Evolutionary conservation across 1,284 basidiomycete genomes (phyloP).

Genomic region (Sporisorium sorghi): DNA sequence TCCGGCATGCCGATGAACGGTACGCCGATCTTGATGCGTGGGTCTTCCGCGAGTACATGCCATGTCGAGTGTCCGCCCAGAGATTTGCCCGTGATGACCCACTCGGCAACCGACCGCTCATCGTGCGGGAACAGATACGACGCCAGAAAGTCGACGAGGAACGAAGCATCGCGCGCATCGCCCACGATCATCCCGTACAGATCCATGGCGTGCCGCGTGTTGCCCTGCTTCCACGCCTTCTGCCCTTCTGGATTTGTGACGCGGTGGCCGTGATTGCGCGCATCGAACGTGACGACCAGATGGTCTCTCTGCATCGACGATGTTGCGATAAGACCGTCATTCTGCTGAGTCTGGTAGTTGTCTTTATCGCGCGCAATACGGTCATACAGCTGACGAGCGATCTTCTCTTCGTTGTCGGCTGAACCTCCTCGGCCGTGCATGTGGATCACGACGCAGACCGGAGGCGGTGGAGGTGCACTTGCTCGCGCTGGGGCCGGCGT

Average conservation of each 20-base stretch:
- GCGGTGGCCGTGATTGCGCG: conserved; percentile 69
- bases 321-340: conserved; percentile 21
- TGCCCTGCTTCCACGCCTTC: conserved; percentile 68
- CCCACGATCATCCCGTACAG: conserved; percentile 72
- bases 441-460: conserved; percentile 62
- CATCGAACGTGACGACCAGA: conserved; percentile 69
- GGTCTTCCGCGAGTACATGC: conserved; percentile 76
- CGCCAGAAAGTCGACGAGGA: conserved; percentile 83
- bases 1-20: conserved; percentile 83
- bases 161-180: conserved; percentile 80
- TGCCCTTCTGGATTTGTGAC: conserved; percentile 62
- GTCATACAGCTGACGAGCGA: conserved; percentile 61
- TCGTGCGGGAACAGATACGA: conserved; percentile 80
- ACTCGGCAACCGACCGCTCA: conserved; percentile 77
- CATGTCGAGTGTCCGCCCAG: conserved; percentile 83
- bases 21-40: conserved; percentile 78
- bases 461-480: conserved; percentile 50
- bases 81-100: conserved; percentile 78
- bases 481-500: conserved; percentile 49
- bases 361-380: conserved; percentile 41
- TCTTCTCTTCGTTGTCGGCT: conserved; percentile 59
- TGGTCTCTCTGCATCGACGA: conserved; percentile 54
- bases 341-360: conserved; percentile 15
- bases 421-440: conserved; percentile 64
- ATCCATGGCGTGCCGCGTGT: conserved; percentile 64